Percentiles rank a stretch among this genome's conserved stretches.
Evolutionary conservation across 805 yeast genomes (phyloP).

Genomic region (Hanseniaspora lachancei): DNA sequence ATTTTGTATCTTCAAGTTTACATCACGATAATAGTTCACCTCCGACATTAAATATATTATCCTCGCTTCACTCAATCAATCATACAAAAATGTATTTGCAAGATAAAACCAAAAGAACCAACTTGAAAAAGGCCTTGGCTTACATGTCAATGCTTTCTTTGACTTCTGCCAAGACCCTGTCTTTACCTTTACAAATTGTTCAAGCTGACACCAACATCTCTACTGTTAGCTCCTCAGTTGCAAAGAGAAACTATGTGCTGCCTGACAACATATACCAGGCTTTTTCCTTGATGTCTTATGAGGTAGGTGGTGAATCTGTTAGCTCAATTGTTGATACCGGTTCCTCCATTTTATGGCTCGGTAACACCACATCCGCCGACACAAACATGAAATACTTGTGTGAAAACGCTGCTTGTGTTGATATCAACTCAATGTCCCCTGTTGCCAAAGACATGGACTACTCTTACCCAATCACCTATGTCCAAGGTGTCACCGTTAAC

Average conservation of each 20-base stretch:
- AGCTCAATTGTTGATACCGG: slow-evolving; percentile 12
- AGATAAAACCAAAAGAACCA: background rate
- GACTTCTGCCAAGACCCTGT: slow-evolving; percentile 1
- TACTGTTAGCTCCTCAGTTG: background rate
- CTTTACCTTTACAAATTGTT: slow-evolving; percentile 4
- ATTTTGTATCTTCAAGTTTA: no score
- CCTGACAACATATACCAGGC: slow-evolving; percentile 5
- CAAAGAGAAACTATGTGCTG: background rate
- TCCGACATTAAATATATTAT: background rate
- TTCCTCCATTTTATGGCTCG: slow-evolving; percentile 12
- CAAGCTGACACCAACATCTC: background rate
- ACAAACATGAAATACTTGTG: background rate
- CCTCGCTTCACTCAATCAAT: background rate
- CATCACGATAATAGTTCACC: background rate
- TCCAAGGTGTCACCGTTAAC: slow-evolving; percentile 6
- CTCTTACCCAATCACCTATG: background rate
- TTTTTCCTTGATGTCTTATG: slow-evolving; percentile 4
- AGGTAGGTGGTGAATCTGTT: slow-evolving; percentile 6
- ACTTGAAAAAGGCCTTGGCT: background rate
- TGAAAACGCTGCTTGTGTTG: background rate
- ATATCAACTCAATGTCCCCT: background rate
- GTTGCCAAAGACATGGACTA: background rate
- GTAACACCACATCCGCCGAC: background rate
- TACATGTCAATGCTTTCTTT: background rate
- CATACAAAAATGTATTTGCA: background rate